Base-by-base conservation (phyloP, 371 early-diverging fungal species). In the Mortierella sp. region DNA sequence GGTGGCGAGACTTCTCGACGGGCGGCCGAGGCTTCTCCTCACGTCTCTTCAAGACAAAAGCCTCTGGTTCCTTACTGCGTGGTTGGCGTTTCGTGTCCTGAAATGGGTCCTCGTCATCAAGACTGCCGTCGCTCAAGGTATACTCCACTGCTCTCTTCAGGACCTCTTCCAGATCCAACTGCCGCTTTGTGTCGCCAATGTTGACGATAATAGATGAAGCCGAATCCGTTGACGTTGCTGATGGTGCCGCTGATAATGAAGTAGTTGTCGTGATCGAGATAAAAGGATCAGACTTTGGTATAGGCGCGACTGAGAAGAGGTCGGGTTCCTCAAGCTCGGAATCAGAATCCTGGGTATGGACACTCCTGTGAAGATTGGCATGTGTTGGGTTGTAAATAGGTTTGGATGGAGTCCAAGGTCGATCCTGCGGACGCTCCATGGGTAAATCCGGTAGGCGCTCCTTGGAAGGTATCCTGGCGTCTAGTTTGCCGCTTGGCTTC, bases 261-360 rank as follows among this genome's bases (percentile, higher is more conserved):
- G n/a, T n/a, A n/a, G n/a, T n/a, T n/a, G 9, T 37, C 34, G 61
- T 19, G 61, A 61, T 22, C 16, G 8, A 14, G 34, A 34, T 19
- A 22, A 2, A 22, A n/a, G 37, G 31, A 47, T 6, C n/a, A 4
- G 34, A n/a, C 19, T 68, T 48, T 26, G 47, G 11, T 39, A 43
- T 24, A 1, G 74, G 63, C 24, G 24, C 2, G 22, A 9, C 14
- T 4, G 19, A 31, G 37, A 79, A 68, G 7, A 29, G 68, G n/a
- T 68, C 55, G 7, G 6, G 64, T 31, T 79, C 79, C 37, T 74
- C 73, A 16, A 77, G 43, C 6, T 73, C 79, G 2, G 64, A 75
- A 22, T 67, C 79, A 22, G 79, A 68, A 14, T 74, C 74, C 8
- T 63, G 52, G 34, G 26, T 43, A 52, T 31, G n/a, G 5, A 2